A percentile compares a stretch with the other conserved stretches of the same genome.
Conservation (phyloP, 2,329 filamentous ascomycete genomes). For the Geosmithia morbida region DNA sequence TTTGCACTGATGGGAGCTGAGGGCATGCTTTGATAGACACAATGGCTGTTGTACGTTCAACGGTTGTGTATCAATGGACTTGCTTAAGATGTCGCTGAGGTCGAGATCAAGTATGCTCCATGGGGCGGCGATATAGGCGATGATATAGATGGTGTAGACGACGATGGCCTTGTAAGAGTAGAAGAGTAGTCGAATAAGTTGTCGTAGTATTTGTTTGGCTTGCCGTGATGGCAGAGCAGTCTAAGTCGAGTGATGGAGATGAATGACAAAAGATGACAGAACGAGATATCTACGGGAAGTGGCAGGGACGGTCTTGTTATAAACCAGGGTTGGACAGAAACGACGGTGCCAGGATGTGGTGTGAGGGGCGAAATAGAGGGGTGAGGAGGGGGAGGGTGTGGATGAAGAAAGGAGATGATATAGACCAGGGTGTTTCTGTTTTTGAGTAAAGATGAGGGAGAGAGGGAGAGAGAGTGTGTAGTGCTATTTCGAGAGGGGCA, state of each 20-base stretch:
- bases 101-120: neutral
- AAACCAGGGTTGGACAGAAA: neutral
- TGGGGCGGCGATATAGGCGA: neutral
- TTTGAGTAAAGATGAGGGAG: neutral
- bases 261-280: neutral
- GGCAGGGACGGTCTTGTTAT: neutral
- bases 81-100: neutral
- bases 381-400: neutral
- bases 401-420: neutral
- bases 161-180: neutral
- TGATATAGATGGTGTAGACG: neutral
- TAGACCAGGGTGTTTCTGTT: neutral
- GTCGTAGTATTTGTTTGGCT: neutral
- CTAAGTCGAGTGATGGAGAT: no score
- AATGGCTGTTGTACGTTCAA: no score
- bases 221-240: neutral
- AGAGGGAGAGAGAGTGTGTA: neutral
- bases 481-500: neutral
- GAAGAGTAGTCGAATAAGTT: neutral
- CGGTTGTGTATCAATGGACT: neutral
- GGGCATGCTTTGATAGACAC: neutral
- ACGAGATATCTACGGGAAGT: neutral
- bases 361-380: neutral
- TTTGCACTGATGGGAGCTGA: slow-evolving; percentile 3
- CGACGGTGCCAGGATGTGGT: neutral